Conservation (phyloP, 495 filamentous ascomycete genomes). For the Stereocaulon alpinum region DNA sequence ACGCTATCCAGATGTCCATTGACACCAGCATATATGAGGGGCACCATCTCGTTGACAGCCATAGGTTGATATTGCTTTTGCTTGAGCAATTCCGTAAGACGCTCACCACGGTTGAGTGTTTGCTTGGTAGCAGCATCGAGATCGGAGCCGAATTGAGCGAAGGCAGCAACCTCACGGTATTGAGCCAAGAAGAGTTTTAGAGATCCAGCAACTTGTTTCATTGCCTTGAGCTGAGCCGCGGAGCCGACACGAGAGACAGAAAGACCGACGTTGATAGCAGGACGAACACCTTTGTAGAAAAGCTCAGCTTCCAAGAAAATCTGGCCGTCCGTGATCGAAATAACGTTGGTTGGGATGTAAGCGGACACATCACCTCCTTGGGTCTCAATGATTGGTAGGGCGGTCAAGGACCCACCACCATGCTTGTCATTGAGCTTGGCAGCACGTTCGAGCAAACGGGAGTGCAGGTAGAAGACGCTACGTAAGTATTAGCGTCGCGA, state of each 20-base stretch:
- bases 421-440: constrained; percentile 98
- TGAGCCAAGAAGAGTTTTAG: constrained; percentile 99
- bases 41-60: constrained; percentile 99
- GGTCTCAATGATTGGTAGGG: constrained; percentile 97
- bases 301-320: constrained; percentile 99
- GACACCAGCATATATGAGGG: constrained; percentile 97
- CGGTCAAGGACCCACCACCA: constrained; percentile 93
- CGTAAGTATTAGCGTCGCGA: constrained; percentile 21
- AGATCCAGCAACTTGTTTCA: constrained; percentile 99
- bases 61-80: constrained; percentile 99
- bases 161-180: constrained; percentile 99
- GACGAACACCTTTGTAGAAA: constrained; percentile 99
- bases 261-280: constrained; percentile 99
- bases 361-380: constrained; percentile 99
- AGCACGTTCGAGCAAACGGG: constrained; percentile 96
- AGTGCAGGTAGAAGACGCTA: constrained; percentile 98
- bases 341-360: constrained; percentile 99
- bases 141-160: constrained; percentile 99
- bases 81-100: constrained; percentile 97
- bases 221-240: constrained; percentile 98
- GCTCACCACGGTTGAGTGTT: constrained; percentile 96
- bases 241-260: constrained; percentile 99
- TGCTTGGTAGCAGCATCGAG: constrained; percentile 98
- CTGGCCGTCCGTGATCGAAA: constrained; percentile 99
- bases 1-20: constrained; percentile 86